These are phyloP conservation scores for Jasminum sambac DNA, from an alignment of 257 asterid genomes.

Conservation along the genomic window DNA sequence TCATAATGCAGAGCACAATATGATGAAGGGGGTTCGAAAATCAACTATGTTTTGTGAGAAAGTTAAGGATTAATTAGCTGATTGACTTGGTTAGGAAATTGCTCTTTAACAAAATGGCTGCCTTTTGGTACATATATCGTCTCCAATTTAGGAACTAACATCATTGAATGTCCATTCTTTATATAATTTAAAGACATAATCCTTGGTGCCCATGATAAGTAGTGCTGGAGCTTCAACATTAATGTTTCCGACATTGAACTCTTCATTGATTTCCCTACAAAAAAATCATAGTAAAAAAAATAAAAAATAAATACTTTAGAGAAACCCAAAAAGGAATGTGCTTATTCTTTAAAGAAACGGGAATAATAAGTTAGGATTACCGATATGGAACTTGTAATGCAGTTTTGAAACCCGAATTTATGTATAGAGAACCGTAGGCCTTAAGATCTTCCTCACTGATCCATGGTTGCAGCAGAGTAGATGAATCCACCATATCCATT, in stretches of 20 bases:
- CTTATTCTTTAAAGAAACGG: background rate
- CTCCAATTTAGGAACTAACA: constrained; percentile 53
- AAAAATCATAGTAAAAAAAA: too few species aligned
- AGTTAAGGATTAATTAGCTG: constrained; percentile 44
- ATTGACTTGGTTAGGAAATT: constrained; percentile 53
- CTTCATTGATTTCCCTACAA: background rate
- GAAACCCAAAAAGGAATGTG: background rate
- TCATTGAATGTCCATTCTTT: constrained; percentile 39
- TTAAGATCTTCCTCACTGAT: constrained; percentile 57
- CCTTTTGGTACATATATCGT: constrained; percentile 57
- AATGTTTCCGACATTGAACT: constrained; percentile 18
- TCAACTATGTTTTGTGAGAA: constrained; percentile 39
- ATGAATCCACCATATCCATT: constrained; percentile 53
- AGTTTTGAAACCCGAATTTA: constrained; percentile 59
- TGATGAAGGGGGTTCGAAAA: background rate
- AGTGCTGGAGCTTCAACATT: constrained; percentile 5
- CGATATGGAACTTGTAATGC: constrained; percentile 66
- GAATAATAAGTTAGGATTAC: constrained; percentile 22
- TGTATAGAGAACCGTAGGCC: constrained; percentile 50
- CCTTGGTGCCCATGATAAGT: constrained; percentile 48
- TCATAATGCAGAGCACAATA: background rate
- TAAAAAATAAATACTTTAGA: too few species aligned
- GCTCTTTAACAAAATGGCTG: constrained; percentile 75
- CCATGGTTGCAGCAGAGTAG: constrained; percentile 57
- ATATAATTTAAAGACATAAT: constrained; percentile 47